Evolutionary conservation across 2,329 filamentous ascomycete species (phyloP).

Genomic region (Reticulascus tulasneorum): DNA sequence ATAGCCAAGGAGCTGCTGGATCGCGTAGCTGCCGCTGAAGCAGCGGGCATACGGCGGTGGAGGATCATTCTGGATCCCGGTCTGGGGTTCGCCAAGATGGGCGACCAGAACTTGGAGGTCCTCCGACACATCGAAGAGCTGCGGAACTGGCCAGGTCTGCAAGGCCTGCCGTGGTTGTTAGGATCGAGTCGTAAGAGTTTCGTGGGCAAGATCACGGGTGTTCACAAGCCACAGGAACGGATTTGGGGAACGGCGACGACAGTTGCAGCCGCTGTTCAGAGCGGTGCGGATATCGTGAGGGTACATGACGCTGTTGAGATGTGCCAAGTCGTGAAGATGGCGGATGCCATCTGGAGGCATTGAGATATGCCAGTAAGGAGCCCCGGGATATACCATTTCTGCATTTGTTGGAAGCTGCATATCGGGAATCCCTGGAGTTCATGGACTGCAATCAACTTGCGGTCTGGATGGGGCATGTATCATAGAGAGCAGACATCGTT

Average conservation of each 20-base stretch:
- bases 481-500: no score
- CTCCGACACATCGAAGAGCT: conserved; percentile 64
- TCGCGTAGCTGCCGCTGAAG: conserved; percentile 70
- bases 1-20: conserved; percentile 64
- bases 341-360: conserved; percentile 83
- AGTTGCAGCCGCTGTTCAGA: conserved; percentile 78
- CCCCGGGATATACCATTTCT: background rate
- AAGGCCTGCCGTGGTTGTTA: conserved; percentile 79
- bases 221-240: conserved; percentile 64
- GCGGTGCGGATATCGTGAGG: conserved; percentile 85
- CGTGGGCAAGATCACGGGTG: conserved; percentile 76
- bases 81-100: conserved; percentile 86
- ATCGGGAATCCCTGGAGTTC: no score
- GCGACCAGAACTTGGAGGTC: conserved; percentile 76
- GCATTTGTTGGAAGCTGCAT: no score
- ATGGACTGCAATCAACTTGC: no score
- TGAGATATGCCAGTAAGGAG: conserved; percentile 12
- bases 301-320: conserved; percentile 91
- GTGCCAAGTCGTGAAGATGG: conserved; percentile 77
- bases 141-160: conserved; percentile 58
- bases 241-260: conserved; percentile 85
- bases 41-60: conserved; percentile 83
- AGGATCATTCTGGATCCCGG: conserved; percentile 93
- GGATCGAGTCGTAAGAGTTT: conserved; percentile 89
- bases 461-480: background rate